Base-by-base conservation (phyloP, 106 monocot genomes). In the Dendrobium nobile region DNA sequence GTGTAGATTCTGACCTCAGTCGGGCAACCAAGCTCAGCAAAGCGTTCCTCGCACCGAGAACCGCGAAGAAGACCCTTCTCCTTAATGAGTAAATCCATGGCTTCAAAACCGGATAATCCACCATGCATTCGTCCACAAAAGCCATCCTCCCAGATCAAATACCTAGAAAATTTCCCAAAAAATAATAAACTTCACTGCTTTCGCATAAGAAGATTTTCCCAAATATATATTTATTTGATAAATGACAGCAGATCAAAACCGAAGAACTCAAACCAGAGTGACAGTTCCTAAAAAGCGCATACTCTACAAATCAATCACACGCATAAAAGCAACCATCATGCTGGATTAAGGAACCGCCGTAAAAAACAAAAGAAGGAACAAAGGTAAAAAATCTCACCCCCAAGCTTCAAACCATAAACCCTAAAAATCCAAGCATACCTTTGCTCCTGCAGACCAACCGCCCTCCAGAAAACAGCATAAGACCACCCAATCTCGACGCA, bases 401-500 rank as follows among this genome's bases (percentile, higher is more conserved):
- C 80, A 73, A 75, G 56, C 4, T 18, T 45, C 70, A 70, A 31
- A 70, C 33, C 33, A 1, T 37, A 70, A 11, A 70, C 27, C 70
- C 70, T 13, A 70, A 73, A 73, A 73, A 42, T 73, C 26, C 19
- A 18, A 41, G 6, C 42, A 2, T 19, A 73, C 73, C 42, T 73
- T 43, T 40, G 73, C 22, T 80, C 82, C 43, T 41, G 74, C 41
- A 40, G 28, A 19, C 85, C 82, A 61, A 90, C 80, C 51, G 84
- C 77, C 55, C 80, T 85, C 95, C 95, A 95, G 72, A 90, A 88
- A n/a, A 95, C 92, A 3, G 95, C 95, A 73, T 95, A 95, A 3
- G 92, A 92, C 95, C 95, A 95, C 27, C 95, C 95, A 56, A 87
- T 80, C 87, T 92, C 92, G 20, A 75, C 84, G 82, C 95, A 92